Conservation (phyloP, 2,329 filamentous ascomycete genomes). For the Xylariaceae sp. region DNA sequence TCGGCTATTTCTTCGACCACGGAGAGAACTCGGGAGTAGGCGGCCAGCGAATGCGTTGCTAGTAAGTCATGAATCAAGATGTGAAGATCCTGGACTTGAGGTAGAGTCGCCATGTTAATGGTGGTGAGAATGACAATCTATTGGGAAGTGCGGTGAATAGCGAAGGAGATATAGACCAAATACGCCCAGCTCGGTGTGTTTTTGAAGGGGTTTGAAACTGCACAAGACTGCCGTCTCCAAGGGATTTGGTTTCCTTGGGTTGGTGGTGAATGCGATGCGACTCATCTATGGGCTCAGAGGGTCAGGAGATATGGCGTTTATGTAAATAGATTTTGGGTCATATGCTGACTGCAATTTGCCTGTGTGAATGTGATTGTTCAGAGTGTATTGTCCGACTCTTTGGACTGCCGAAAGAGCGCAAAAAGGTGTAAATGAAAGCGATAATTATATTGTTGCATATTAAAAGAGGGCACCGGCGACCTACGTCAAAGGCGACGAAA, state of each 20-base stretch:
- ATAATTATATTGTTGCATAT: not conserved
- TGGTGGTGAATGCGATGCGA: not conserved
- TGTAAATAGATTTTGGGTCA: not conserved
- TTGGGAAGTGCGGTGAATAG: not conserved
- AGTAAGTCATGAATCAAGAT: not conserved
- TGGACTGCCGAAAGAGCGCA: not conserved
- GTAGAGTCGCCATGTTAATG: not conserved
- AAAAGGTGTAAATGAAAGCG: not conserved
- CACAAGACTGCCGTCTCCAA: conserved; percentile 3
- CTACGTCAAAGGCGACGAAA: not conserved
- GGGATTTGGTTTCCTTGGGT: not conserved
- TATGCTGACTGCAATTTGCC: conserved; percentile 1
- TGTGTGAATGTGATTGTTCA: not conserved
- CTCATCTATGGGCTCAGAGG: not conserved
- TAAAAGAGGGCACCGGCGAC: not conserved
- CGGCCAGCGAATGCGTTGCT: not conserved
- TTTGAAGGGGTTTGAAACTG: not conserved
- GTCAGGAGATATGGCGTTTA: not conserved
- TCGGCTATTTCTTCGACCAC: conserved; percentile 3
- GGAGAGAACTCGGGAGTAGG: not conserved
- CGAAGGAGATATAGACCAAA: not conserved
- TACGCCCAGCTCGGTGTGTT: not conserved
- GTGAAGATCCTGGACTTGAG: not conserved
- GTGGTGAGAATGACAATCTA: not conserved
- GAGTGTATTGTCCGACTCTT: not conserved